Evolutionary conservation across 1,284 basidiomycete species (phyloP), one percentile per base, ranked within the genome.

Genomic region (Trametes polyzona): DNA sequence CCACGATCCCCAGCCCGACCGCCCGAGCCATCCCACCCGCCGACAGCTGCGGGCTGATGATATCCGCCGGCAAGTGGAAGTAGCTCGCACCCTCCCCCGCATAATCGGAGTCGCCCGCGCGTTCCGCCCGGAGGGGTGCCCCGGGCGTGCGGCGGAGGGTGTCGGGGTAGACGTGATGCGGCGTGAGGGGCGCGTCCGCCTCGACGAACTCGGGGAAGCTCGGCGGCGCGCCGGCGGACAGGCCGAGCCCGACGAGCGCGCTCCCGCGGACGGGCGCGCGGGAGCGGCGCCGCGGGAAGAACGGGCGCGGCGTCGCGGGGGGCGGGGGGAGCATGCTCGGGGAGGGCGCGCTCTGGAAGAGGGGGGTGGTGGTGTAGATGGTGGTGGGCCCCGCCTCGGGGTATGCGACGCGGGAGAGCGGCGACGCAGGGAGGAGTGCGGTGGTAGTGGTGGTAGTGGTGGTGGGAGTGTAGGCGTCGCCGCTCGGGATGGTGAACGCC

Each of bases 131-230:
- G 36, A 52, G 36, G 17, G 61, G 61, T 33, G 64, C 61, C 17
- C 64, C 65, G 12, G 65, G 62, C 24, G 65, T 64, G 33, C 65
- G 62, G 33, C 57, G 60, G 47, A 62, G 51, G 35, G 49, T 49
- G n/a, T 42, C 58, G 40, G 59, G 42, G 57, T 41, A 54, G 50
- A 49, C 47, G 44, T 59, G 57, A 42, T 33, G 24, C 12, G 57
- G 62, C 46, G 40, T 57, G 27, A 61, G 47, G 24, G 55, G 39
- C 37, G 54, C 47, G 55, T 61, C 54, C 17, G 24, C 53, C 16
- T 43, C 43, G 23, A 33, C 21, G 30, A 41, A 26, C 19, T 30
- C 41, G 26, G 29, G 23, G 47, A 35, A 41, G 42, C 40, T 47
- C 21, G 36, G 39, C 16, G 43, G 17, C 35, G 47, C 26, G 23